Evolutionary conservation across 768 basidiomycete genomes (phyloP), one percentile per base, ranked within the genome.

Genomic region (Trametes sanguinea): DNA sequence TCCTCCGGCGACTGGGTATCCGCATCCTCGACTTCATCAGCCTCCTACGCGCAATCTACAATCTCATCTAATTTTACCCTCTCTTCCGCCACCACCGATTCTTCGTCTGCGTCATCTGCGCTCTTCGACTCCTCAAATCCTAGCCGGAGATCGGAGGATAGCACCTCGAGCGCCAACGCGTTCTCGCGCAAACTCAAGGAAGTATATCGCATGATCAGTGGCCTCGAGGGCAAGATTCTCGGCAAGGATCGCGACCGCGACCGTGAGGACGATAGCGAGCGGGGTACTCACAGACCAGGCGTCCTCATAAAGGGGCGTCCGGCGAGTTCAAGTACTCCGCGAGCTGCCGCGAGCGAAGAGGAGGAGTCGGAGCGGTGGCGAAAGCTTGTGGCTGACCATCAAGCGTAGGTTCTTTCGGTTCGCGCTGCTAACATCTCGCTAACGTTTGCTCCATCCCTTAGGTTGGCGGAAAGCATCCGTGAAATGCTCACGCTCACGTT

Each of bases 401-500:
- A 96, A 74, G 80, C 84, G 95, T 92, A 67, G 64, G 89, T 78
- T 58, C 54, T 51, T 66, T 17, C 29, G 33, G 64, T 42, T 13
- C 7, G 63, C n/a, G 47, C 54, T 54, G 50, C 45, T 52, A 11
- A 39, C 45, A 11, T 16, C 67, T 45, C 8, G 27, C 32, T 51
- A 6, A 40, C 52, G n/a, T 14, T 58, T 9, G 51, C 45, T n/a
- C 44, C 16, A 40, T 32, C 32, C 30, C 37, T 35, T 32, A 98
- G 95, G 62, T 83, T 98, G 5, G 94, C 92, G 0, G 95, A 98
- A 67, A 83, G 85, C 61, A 93, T 96, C 67, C 94, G 95, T 74
- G 88, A 91, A 62, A 84, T 99, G 30, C 83, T 99, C 55, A 83
- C 86, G 42, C 85, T 96, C 1, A 92, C 94, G 0, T 83, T 93